These are phyloP conservation scores for Pythium apleroticum DNA, from an alignment of 352 stramenopile genomes.

Conservation along the genomic window DNA sequence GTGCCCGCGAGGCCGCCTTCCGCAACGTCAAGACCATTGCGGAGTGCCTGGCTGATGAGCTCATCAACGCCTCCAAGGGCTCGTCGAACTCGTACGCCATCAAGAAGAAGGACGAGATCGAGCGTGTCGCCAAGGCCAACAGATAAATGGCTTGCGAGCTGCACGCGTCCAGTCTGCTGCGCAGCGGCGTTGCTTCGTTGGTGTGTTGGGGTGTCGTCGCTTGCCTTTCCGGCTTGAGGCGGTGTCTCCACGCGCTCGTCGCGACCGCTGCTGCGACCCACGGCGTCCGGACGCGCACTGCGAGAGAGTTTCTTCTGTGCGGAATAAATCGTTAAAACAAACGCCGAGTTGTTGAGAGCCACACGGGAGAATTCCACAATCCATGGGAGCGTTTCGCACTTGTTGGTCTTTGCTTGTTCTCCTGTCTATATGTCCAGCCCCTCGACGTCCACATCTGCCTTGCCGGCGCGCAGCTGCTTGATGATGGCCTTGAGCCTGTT, in stretches of 20 bases:
- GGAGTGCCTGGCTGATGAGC: slow-evolving; percentile 99
- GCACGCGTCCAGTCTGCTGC: slow-evolving; percentile 5
- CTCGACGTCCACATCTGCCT: slow-evolving; percentile 70
- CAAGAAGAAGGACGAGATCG: slow-evolving; percentile 99
- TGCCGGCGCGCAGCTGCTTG: slow-evolving; percentile 66
- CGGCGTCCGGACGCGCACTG: slow-evolving; percentile 10
- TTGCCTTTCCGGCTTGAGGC: neutral
- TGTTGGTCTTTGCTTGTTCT: slow-evolving; percentile 17
- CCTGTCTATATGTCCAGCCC: slow-evolving; percentile 32
- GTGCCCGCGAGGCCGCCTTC: slow-evolving; percentile 97
- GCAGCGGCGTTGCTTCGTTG: neutral
- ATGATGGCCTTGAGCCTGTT: slow-evolving; percentile 85
- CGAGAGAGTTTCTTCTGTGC: slow-evolving; percentile 25
- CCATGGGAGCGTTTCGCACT: slow-evolving; percentile 16
- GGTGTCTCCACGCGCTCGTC: neutral
- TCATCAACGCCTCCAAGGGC: slow-evolving; percentile 99
- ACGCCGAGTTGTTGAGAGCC: slow-evolving; percentile 89
- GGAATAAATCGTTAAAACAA: slow-evolving; percentile 42
- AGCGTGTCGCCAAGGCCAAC: slow-evolving; percentile 99
- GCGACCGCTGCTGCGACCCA: neutral
- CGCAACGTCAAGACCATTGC: slow-evolving; percentile 99
- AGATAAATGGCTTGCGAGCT: slow-evolving; percentile 89
- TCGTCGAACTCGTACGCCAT: slow-evolving; percentile 99
- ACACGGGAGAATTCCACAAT: slow-evolving; percentile 15
- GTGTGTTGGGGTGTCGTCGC: neutral